Base-by-base conservation (phyloP, 2,329 filamentous ascomycete species). In the Exophiala viscosa region DNA sequence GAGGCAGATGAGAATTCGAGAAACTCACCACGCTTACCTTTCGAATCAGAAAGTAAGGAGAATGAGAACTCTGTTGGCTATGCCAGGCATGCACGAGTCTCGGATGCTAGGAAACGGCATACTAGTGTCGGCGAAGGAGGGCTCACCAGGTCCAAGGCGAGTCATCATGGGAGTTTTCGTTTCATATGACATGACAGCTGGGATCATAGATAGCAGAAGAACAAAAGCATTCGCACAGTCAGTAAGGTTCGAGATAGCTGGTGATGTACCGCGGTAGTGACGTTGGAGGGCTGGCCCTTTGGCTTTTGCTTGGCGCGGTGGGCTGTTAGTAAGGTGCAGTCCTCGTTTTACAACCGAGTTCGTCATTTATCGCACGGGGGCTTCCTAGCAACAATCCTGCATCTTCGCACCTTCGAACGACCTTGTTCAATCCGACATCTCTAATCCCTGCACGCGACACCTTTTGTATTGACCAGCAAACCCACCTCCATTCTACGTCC, bases 151-250 rank as follows among this genome's bases (percentile, higher is more conserved):
- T 60, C 53, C 5, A 62, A 60, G 8, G 60, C 58, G 20, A 68
- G 65, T 54, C 56, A 62, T n/a, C 50, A 57, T 38, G 65, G 64
- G 20, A 64, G 65, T 46, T 55, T 64, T 13, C 63, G 62, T n/a
- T 69, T 68, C 60, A 61, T 69, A 32, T 68, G 54, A 59, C n/a
- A 28, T 28, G 23, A 28, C 23, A 28, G 2, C 23, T 7, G 5
- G 5, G 23, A 28, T 28, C 5, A 28, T 28, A 28, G 23, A 28
- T 28, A 23, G 23, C 23, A 28, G 23, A 28, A 28, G 23, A 28
- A 28, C 38, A 40, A 18, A 20, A 10, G 10, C 17, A 15, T 40
- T 28, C 3, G 23, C 23, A n/a, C n/a, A 28, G 23, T 5, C 34
- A 36, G 14, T 13, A 7, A 15, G 11, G 14, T 36, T 36, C 34